phyloP scores from a whole-genome alignment of 1,139 yeast species.

The Hyphopichia pseudoburtonii region DNA sequence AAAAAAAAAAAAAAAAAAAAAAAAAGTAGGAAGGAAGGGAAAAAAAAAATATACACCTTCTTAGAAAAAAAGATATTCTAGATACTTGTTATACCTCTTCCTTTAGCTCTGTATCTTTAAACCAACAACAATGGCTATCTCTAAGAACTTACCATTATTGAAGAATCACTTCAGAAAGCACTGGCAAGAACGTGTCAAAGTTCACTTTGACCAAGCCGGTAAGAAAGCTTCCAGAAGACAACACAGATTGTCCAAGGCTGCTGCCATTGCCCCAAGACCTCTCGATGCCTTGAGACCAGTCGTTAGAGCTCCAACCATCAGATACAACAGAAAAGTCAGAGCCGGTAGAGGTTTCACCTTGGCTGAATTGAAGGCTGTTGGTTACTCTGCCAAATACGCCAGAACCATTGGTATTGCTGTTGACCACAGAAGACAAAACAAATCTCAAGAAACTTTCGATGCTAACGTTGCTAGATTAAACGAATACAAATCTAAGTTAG shows the following conservation, averaged over 20 bases:
- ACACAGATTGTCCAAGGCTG: conserved; percentile 93
- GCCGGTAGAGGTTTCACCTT: conserved; percentile 99
- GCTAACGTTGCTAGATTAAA: conserved; percentile 93
- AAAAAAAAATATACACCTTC: conserved; percentile 1
- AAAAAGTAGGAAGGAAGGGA: not conserved
- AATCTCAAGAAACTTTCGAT: conserved; percentile 93
- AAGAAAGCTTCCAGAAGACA: conserved; percentile 96
- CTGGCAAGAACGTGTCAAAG: conserved; percentile 99
- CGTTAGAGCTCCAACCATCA: conserved; percentile 97
- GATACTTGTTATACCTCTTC: not conserved
- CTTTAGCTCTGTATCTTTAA: conserved; percentile 1
- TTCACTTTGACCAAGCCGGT: conserved; percentile 99
- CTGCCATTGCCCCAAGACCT: conserved; percentile 96
- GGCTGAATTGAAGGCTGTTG: conserved; percentile 98
- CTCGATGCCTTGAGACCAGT: conserved; percentile 95
- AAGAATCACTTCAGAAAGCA: conserved; percentile 97
- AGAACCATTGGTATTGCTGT: conserved; percentile 98
- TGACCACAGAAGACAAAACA: conserved; percentile 99
- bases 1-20: no score
- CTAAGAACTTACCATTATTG: conserved; percentile 96
- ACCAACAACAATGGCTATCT: conserved; percentile 68
- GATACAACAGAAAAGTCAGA: conserved; percentile 99
- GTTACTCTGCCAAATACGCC: conserved; percentile 92
- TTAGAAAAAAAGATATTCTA: not conserved
- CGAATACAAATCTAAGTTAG: conserved; percentile 95